Conservation (phyloP, 2,329 filamentous ascomycete species). For the Tolypocladium tundrense region DNA sequence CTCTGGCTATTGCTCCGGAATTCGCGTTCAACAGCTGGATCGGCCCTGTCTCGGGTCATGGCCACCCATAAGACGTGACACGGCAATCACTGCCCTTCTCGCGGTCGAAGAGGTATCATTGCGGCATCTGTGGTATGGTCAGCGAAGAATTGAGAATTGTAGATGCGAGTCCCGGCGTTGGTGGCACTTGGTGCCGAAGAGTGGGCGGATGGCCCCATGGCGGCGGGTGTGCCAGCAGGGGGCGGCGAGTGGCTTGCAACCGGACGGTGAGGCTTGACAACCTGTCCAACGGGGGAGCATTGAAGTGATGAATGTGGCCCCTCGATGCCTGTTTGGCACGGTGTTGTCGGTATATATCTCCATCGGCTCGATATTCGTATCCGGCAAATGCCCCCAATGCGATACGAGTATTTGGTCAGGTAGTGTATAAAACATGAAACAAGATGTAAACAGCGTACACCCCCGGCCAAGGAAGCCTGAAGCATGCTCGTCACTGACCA, state of each 20-base stretch:
- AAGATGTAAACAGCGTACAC: neutral
- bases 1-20: neutral
- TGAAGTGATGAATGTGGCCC: neutral
- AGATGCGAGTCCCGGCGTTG: neutral
- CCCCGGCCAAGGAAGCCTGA: neutral
- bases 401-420: neutral
- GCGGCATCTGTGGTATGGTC: neutral
- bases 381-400: neutral
- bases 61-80: neutral
- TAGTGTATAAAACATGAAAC: neutral
- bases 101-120: neutral
- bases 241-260: neutral
- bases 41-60: neutral
- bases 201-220: neutral
- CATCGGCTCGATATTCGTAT: neutral
- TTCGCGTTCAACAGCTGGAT: neutral
- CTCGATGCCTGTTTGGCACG: neutral
- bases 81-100: neutral
- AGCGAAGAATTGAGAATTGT: neutral
- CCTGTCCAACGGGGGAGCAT: neutral
- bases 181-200: neutral
- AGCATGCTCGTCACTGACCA: neutral
- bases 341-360: neutral
- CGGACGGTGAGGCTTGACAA: constrained; percentile 1
- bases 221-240: neutral